Conservation (phyloP, 495 filamentous ascomycete species). For the Zalerion maritima region DNA sequence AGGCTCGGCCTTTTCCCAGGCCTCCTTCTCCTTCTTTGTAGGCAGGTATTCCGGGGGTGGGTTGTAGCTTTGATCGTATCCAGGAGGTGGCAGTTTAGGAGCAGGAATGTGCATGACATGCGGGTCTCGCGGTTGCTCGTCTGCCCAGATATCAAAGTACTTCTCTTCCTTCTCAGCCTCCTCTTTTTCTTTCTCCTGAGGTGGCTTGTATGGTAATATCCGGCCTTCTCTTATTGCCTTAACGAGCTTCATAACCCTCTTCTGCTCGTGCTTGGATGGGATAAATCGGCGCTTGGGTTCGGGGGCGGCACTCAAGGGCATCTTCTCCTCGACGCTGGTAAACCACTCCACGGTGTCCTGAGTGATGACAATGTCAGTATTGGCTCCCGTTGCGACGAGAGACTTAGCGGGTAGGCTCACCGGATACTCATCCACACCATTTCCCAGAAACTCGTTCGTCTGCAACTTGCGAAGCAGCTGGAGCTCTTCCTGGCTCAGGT, state of each 20-base stretch:
- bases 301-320: conserved; percentile 87
- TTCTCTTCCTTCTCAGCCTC: conserved; percentile 50
- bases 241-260: conserved; percentile 95
- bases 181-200: conserved; percentile 56
- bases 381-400: not conserved
- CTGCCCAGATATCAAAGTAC: conserved; percentile 85
- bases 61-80: conserved; percentile 90
- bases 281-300: conserved; percentile 93
- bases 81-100: conserved; percentile 84
- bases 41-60: conserved; percentile 93
- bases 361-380: conserved; percentile 1
- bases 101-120: conserved; percentile 94
- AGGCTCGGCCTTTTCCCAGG: conserved; percentile 78
- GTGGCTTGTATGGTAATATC: conserved; percentile 81
- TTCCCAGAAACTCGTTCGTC: conserved; percentile 74
- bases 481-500: conserved; percentile 76
- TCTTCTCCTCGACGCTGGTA: conserved; percentile 72
- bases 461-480: conserved; percentile 80
- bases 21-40: conserved; percentile 63
- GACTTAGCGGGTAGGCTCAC: conserved; percentile 18
- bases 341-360: conserved; percentile 85
- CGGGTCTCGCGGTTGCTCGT: conserved; percentile 68
- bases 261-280: conserved; percentile 95
- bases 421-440: conserved; percentile 83
- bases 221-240: conserved; percentile 88